Conservation (phyloP, 208 protist genomes). For the Leishmania lainsoni region DNA sequence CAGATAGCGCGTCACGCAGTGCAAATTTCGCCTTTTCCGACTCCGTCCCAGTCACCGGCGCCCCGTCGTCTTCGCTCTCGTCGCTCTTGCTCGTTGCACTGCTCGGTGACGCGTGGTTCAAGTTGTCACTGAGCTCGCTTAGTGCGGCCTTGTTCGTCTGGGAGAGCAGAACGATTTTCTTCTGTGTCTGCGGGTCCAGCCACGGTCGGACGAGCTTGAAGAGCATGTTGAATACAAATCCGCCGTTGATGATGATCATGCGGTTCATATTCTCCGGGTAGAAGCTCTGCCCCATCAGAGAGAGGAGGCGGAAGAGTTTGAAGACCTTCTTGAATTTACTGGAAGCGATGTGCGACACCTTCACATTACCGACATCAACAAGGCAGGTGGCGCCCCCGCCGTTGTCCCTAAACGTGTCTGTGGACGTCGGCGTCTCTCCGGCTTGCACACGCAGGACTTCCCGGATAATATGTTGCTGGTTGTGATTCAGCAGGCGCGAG, state of each 20-base stretch:
- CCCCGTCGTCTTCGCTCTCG: constrained; percentile 37
- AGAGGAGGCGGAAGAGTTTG: constrained; percentile 48
- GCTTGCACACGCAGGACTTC: constrained; percentile 30
- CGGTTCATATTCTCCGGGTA: constrained; percentile 73
- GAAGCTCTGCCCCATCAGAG: constrained; percentile 49
- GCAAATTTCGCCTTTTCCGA: constrained; percentile 36
- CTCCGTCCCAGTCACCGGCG: not conserved
- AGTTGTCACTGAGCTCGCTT: constrained; percentile 34
- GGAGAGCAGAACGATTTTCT: constrained; percentile 58
- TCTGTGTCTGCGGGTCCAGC: constrained; percentile 65
- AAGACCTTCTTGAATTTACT: constrained; percentile 49
- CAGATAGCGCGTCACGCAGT: constrained; percentile 40
- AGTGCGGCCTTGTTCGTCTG: constrained; percentile 46
- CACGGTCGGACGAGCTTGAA: constrained; percentile 58
- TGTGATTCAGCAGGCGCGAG: constrained; percentile 49
- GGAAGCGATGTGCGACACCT: constrained; percentile 52
- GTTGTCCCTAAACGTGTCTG: constrained; percentile 43
- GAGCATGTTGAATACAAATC: constrained; percentile 49
- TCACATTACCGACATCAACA: constrained; percentile 47
- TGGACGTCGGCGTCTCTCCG: constrained; percentile 8
- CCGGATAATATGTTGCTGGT: constrained; percentile 49
- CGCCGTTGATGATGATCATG: constrained; percentile 68
- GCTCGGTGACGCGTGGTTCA: constrained; percentile 8
- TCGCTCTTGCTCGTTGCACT: constrained; percentile 19
- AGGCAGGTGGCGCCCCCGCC: constrained; percentile 46